Base-by-base conservation (phyloP, 768 basidiomycete species). In the Mycena rosella region DNA sequence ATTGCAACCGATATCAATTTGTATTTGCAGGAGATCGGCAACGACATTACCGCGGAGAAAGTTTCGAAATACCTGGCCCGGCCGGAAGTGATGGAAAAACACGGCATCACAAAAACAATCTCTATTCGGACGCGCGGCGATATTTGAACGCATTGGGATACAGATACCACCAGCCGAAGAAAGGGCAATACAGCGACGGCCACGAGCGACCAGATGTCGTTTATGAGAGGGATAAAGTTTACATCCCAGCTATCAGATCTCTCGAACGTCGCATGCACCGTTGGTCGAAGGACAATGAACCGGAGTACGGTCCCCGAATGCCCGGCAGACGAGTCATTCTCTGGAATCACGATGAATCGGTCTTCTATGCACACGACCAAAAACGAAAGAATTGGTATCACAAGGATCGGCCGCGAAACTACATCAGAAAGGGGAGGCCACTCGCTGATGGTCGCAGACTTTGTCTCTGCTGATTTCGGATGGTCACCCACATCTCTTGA, bases 311-410 rank as follows among this genome's bases (percentile, higher is more conserved):
- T 1, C 53, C 55, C 9, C 24, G 27, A n/a, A 34, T 29, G n/a
- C 34, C 17, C 5, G 58, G 36, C 26, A 56, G 57, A 8, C 61
- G 36, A 6, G 56, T 74, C n/a, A 67, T 76, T 15, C 54, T 68
- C 14, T 76, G 72, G 73, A 64, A 53, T 44, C 75, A 79, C 61
- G 74, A 78, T 63, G 77, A 82, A 62, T 79, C 78, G 15, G 78
- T 69, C 2, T 82, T 80, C 65, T 78, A 80, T 70, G 78, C 75
- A 22, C 69, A 82, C 71, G 78, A 81, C 68, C 64, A 71, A 0
- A 40, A 64, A 0, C 70, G 71, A 27, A 29, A 63, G 17, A 30
- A 40, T 5, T 81, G 78, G 77, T 58, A 73, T 15, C 67, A 78
- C 30, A 59, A 47, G 30, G 30, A 22, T 18, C n/a, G n/a, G 5